These are phyloP conservation scores for Huntiella bhutanensis DNA, from an alignment of 2,329 filamentous ascomycete genomes.

Conservation along the genomic window DNA sequence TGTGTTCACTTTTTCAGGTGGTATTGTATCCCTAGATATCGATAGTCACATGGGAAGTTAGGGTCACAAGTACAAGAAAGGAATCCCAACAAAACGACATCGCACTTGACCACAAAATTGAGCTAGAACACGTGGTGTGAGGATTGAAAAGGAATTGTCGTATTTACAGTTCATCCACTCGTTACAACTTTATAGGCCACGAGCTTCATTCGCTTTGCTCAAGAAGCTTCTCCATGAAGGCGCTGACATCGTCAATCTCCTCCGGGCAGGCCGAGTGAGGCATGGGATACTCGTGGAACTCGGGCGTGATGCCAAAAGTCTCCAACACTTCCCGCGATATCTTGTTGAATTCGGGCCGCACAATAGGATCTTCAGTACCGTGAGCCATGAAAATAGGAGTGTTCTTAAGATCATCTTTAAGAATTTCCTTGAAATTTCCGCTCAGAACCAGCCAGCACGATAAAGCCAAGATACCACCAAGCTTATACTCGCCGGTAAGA, in stretches of 20 bases:
- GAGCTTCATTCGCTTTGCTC: slow-evolving; percentile 17
- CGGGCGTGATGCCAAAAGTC: slow-evolving; percentile 44
- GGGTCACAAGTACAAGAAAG: too few relatives aligned
- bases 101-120: too few relatives aligned
- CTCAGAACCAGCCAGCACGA: slow-evolving; percentile 62
- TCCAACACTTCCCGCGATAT: slow-evolving; percentile 47
- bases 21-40: too few relatives aligned
- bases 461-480: slow-evolving; percentile 76
- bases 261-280: slow-evolving; percentile 56
- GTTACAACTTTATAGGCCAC: too few relatives aligned
- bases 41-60: too few relatives aligned
- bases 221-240: slow-evolving; percentile 29
- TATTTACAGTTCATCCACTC: too few relatives aligned
- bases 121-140: too few relatives aligned
- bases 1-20: too few relatives aligned
- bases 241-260: slow-evolving; percentile 69
- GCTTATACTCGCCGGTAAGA: slow-evolving; percentile 50
- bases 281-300: slow-evolving; percentile 40
- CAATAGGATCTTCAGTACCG: slow-evolving; percentile 58
- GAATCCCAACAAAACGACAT: too few relatives aligned
- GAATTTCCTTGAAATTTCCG: slow-evolving; percentile 24
- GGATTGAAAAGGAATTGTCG: too few relatives aligned
- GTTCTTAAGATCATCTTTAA: slow-evolving; percentile 31
- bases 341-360: slow-evolving; percentile 49
- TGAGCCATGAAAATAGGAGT: slow-evolving; percentile 83